Base-by-base conservation (phyloP, 106 monocot genomes). In the Narthecium ossifragum region DNA sequence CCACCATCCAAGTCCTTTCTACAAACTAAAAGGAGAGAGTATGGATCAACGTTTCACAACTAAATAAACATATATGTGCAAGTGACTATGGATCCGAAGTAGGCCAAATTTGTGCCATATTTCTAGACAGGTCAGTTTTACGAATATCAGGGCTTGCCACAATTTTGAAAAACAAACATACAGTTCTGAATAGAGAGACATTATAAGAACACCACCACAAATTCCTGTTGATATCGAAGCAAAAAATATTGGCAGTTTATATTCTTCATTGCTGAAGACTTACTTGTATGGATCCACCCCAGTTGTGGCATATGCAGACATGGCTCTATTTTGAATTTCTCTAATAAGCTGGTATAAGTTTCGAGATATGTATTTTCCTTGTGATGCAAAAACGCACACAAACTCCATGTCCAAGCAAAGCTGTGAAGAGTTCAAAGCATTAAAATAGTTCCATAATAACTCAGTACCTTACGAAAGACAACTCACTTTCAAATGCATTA, bases 321-420 rank as follows among this genome's bases (percentile, higher is more conserved):
- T 80, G 45, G 90, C 85, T 78, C 83, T 90, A 40, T 90, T 80
- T 31, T 86, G 86, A 27, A 90, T 78, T 34, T 96, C 86, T 30
- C 63, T 34, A 41, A 96, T 76, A 49, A 90, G 82, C 83, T 90
- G 90, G 73, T 86, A 73, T 33, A 90, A 73, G 51, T 75, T 71
- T 21, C 90, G 74, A 49, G 94, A 90, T 50, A 85, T 70, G 63
- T 80, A 86, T 40, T 90, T 77, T 24, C 86, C 83, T 80, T 96
- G 90, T n/a, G n/a, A n/a, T 59, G 80, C 82, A 57, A 86, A 96
- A 48, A 70, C 64, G 26, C 80, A 59, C 21, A 96, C 80, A 72
- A 96, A 96, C 53, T 96, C 80, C 94, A 96, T 90, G 73, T 96
- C 94, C 69, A 96, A 70, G 68, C 86, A 96, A 76, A 96, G 84